A percentile compares a stretch with the other conserved stretches of the same genome.
Evolutionary conservation across 495 filamentous ascomycete genomes (phyloP).

Genomic region (Astrothelium macrocarpum): DNA sequence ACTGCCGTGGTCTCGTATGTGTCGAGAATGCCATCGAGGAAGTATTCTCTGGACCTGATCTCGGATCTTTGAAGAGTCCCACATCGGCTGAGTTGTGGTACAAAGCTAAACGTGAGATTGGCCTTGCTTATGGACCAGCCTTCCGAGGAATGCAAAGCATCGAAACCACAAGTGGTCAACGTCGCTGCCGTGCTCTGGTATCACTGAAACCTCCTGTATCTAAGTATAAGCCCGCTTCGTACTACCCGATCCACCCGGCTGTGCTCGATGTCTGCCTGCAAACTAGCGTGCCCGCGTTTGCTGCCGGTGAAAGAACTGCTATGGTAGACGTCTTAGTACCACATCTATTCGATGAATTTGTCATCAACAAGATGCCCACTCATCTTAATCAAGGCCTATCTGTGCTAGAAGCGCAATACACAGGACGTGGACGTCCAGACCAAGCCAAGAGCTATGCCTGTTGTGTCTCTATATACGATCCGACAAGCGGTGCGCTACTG

Average conservation of each 20-base stretch:
- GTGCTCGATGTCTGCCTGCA: slow-evolving; percentile 12
- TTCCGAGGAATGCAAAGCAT: slow-evolving; percentile 26
- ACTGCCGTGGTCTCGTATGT: background rate
- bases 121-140: slow-evolving; percentile 24
- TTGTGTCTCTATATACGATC: background rate
- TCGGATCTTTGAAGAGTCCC: background rate
- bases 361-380: slow-evolving; percentile 10
- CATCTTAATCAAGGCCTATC: background rate
- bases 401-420: background rate
- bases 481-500: background rate
- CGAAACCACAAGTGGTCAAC: slow-evolving; percentile 23
- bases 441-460: slow-evolving; percentile 1
- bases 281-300: background rate
- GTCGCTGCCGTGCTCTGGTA: slow-evolving; percentile 11
- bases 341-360: slow-evolving; percentile 7
- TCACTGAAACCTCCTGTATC: slow-evolving; percentile 8
- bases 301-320: slow-evolving; percentile 6
- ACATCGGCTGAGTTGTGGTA: slow-evolving; percentile 29
- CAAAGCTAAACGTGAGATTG: slow-evolving; percentile 24
- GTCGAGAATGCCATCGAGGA: background rate
- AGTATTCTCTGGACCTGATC: too few species aligned
- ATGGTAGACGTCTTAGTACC: background rate
- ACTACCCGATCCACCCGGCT: slow-evolving; percentile 14
- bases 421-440: slow-evolving; percentile 9
- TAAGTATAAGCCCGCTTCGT: slow-evolving; percentile 8